phyloP scores from a whole-genome alignment of 768 basidiomycete species.

The Exsudoporus frostii region DNA sequence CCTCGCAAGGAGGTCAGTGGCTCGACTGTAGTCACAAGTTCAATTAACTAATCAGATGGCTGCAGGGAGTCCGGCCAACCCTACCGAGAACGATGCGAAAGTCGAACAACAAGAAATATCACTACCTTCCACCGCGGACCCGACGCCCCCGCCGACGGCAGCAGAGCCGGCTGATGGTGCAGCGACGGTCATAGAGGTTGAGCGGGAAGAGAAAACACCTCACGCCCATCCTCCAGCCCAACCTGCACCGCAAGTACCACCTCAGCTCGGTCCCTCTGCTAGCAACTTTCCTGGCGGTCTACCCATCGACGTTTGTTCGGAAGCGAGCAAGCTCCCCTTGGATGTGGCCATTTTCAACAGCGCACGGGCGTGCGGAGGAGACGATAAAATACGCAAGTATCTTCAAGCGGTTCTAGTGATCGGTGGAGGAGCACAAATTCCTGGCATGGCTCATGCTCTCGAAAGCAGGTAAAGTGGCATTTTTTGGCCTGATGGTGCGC shows the following conservation, averaged over 20 bases:
- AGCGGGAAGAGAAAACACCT: constrained; percentile 37
- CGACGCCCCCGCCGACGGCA: constrained; percentile 28
- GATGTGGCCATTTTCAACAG: constrained; percentile 94
- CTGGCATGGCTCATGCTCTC: constrained; percentile 81
- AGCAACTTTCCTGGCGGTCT: constrained; percentile 40
- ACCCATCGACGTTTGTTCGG: constrained; percentile 74
- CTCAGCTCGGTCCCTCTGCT: constrained; percentile 22
- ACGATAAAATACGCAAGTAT: constrained; percentile 88
- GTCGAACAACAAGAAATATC: constrained; percentile 36
- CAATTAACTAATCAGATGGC: not conserved
- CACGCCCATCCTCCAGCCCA: constrained; percentile 28
- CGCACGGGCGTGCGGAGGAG: constrained; percentile 80
- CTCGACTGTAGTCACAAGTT: not conserved
- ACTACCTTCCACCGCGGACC: constrained; percentile 32
- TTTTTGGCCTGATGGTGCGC: not conserved
- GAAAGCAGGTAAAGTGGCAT: constrained; percentile 66
- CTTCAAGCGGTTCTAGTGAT: constrained; percentile 84
- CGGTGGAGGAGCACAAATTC: constrained; percentile 77
- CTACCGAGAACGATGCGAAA: constrained; percentile 26
- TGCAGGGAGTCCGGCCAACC: constrained; percentile 23
- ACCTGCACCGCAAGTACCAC: constrained; percentile 11
- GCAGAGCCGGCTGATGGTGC: constrained; percentile 19
- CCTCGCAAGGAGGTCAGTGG: constrained; percentile 28
- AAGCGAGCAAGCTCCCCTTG: constrained; percentile 86
- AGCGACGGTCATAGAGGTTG: constrained; percentile 48